Evolutionary conservation across 2,329 filamentous ascomycete genomes (phyloP).

Genomic region (Beauveria scarabaeidicola): DNA sequence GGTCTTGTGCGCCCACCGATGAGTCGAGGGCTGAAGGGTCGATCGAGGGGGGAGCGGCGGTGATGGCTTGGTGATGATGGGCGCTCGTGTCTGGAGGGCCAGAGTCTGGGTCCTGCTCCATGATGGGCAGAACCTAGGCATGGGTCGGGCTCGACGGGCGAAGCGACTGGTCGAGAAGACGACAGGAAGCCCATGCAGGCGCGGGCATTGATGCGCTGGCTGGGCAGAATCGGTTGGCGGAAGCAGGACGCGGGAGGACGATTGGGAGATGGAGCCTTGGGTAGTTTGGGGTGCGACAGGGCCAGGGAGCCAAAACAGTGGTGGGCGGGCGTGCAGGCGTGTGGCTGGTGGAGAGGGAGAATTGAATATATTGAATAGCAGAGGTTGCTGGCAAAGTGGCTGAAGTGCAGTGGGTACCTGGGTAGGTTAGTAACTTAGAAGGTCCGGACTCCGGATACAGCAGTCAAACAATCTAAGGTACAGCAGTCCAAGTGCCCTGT

Average conservation of each 20-base stretch:
- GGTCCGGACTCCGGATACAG: too few relatives aligned
- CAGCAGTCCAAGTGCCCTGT: neutral
- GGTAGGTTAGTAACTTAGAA: too few relatives aligned
- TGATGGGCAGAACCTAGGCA: constrained; percentile 33
- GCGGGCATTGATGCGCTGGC: constrained; percentile 12
- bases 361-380: neutral
- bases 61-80: constrained; percentile 16
- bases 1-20: neutral
- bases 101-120: constrained; percentile 31
- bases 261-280: constrained; percentile 10
- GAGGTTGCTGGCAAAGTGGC: neutral
- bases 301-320: neutral
- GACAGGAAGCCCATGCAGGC: constrained; percentile 34
- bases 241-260: constrained; percentile 6
- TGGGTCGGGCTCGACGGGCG: constrained; percentile 34
- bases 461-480: neutral
- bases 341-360: constrained; percentile 3
- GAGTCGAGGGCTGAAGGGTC: neutral
- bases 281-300: constrained; percentile 9
- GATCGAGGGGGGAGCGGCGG: constrained; percentile 13
- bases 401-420: neutral
- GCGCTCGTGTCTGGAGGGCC: constrained; percentile 11
- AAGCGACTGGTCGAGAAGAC: constrained; percentile 31
- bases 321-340: neutral
- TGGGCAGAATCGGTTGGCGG: constrained; percentile 6